phyloP scores from a whole-genome alignment of 345 rosid genomes.

The Populus alba region DNA sequence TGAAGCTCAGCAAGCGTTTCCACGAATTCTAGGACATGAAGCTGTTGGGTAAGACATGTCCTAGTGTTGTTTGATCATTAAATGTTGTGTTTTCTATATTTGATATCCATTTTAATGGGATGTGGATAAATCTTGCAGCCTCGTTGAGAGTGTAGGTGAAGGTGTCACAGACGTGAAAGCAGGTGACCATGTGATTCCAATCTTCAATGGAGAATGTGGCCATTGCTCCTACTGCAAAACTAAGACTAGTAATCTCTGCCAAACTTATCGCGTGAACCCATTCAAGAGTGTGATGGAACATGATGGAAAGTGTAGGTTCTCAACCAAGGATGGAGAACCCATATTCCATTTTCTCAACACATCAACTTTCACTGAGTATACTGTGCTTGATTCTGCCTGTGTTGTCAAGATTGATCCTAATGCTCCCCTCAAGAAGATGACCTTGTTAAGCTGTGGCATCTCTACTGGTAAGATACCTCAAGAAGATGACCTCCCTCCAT shows the following conservation, averaged over 20 bases:
- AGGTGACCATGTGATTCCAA: conserved; percentile 64
- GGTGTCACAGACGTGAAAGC: conserved; percentile 52
- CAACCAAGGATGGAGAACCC: conserved; percentile 40
- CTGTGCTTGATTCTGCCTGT: conserved; percentile 58
- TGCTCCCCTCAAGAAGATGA: conserved; percentile 53
- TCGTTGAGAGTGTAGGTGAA: conserved; percentile 68
- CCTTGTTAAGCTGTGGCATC: conserved; percentile 65
- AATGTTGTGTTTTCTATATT: not conserved
- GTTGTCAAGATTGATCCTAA: conserved; percentile 47
- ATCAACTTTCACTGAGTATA: conserved; percentile 66
- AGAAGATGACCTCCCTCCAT: too few species aligned
- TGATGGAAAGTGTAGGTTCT: conserved; percentile 59
- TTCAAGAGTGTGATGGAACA: conserved; percentile 50
- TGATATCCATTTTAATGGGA: not conserved
- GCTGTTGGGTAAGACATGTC: conserved; percentile 58
- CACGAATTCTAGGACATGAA: conserved; percentile 71
- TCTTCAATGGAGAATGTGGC: conserved; percentile 72
- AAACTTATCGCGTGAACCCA: conserved; percentile 44
- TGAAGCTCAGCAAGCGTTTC: conserved; percentile 60
- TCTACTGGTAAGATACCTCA: conserved; percentile 52
- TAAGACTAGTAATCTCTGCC: conserved; percentile 47
- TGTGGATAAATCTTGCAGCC: conserved; percentile 21
- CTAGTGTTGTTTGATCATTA: not conserved
- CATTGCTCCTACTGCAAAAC: conserved; percentile 48
- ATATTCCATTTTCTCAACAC: conserved; percentile 64